These are phyloP conservation scores for Pseudocercospora crystallina DNA, from an alignment of 2,329 filamentous ascomycete genomes.

Conservation along the genomic window DNA sequence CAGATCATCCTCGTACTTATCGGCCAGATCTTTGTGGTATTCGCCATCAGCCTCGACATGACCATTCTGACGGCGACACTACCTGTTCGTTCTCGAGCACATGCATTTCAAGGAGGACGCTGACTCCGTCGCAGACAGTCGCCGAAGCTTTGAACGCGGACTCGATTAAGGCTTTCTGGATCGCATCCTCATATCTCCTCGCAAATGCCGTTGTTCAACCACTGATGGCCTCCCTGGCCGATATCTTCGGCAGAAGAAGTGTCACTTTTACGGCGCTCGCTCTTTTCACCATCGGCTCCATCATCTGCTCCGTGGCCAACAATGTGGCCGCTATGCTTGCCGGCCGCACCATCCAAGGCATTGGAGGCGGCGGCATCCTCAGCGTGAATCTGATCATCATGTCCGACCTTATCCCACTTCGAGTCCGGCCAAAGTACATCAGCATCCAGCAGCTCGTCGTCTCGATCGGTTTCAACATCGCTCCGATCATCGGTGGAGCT, in stretches of 20 bases:
- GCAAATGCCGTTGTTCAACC: conserved; percentile 46
- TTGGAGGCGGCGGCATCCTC: conserved; percentile 48
- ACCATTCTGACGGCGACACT: conserved; percentile 49
- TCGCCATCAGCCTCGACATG: conserved; percentile 52
- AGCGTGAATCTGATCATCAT: conserved; percentile 45
- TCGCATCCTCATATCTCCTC: conserved; percentile 51
- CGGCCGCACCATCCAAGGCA: conserved; percentile 47
- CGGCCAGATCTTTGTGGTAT: conserved; percentile 45
- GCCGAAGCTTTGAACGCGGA: conserved; percentile 37
- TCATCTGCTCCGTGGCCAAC: conserved; percentile 43
- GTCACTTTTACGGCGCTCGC: conserved; percentile 45
- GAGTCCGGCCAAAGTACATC: conserved; percentile 24
- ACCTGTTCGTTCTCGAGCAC: conserved; percentile 35
- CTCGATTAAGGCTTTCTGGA: conserved; percentile 49
- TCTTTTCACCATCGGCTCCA: conserved; percentile 49
- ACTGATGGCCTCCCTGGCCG: conserved; percentile 43
- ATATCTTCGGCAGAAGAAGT: conserved; percentile 51
- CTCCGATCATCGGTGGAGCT: conserved; percentile 35
- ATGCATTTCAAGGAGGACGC: conserved; percentile 6
- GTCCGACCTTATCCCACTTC: conserved; percentile 40
- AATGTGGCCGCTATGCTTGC: conserved; percentile 41
- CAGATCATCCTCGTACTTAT: conserved; percentile 44
- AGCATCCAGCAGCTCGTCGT: conserved; percentile 30
- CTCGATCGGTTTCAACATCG: conserved; percentile 36
- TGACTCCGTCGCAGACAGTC: conserved; percentile 28